These are phyloP conservation scores for Biscogniauxia marginata DNA, from an alignment of 2,329 filamentous ascomycete species.

Conservation along the genomic window DNA sequence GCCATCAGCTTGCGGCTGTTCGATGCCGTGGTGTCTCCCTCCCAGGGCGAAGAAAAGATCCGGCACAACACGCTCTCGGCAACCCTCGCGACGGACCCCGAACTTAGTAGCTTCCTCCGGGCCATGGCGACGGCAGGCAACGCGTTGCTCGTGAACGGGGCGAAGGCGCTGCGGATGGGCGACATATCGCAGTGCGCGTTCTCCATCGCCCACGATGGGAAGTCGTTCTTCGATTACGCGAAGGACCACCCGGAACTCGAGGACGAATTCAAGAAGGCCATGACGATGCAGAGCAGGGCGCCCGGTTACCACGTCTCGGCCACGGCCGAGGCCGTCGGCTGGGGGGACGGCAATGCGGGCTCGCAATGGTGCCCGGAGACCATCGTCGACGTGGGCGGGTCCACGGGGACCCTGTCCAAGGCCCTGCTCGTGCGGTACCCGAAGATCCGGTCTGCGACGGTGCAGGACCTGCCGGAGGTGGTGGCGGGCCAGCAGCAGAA, in stretches of 20 bases:
- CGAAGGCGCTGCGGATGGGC: too few species aligned
- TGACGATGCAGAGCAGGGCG: background rate
- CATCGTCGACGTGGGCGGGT: slow-evolving; percentile 20
- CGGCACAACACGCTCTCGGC: slow-evolving; percentile 19
- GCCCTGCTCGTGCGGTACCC: slow-evolving; percentile 11
- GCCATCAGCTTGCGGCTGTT: slow-evolving; percentile 21
- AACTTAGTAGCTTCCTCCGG: too few species aligned
- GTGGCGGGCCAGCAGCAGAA: slow-evolving; percentile 13
- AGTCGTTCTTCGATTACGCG: background rate
- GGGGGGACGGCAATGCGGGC: too few species aligned
- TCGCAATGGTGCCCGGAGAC: slow-evolving; percentile 20
- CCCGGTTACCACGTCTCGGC: background rate
- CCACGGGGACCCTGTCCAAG: slow-evolving; percentile 16
- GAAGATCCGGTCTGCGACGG: slow-evolving; percentile 12
- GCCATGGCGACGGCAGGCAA: too few species aligned
- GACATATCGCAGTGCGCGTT: background rate
- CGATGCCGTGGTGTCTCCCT: slow-evolving; percentile 10
- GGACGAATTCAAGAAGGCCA: background rate
- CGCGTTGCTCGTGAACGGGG: too few species aligned
- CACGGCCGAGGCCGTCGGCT: too few species aligned
- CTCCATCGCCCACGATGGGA: background rate
- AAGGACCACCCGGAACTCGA: background rate
- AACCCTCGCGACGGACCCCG: background rate
- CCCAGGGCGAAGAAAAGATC: slow-evolving; percentile 9
- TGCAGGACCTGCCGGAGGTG: slow-evolving; percentile 21